Evolutionary conservation across 257 asterid genomes (phyloP), one percentile per base, ranked within the genome.

Genomic region (Nemophila menziesii): DNA sequence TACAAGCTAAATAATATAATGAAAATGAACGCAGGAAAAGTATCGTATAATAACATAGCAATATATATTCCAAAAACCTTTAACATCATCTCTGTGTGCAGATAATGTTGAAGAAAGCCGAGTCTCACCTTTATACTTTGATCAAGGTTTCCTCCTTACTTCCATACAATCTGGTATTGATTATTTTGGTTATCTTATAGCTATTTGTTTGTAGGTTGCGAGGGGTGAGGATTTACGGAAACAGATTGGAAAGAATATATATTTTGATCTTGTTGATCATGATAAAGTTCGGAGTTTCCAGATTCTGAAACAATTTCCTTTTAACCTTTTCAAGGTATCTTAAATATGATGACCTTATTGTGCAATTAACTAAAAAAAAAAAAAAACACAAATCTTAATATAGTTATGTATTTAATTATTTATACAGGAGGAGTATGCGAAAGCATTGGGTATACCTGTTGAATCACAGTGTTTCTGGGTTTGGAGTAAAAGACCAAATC

Each of bases 401-500:
- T n/a, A n/a, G 49, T 55, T 36, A n/a, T 60, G 36, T n/a, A n/a
- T n/a, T n/a, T n/a, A n/a, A n/a, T n/a, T 10, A 23, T 54, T 65
- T 39, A 51, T 63, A 61, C 66, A 81, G 93, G 86, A 77, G 38
- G 85, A 77, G 57, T 79, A 74, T 20, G 93, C 90, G 49, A 74
- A 65, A 54, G 90, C 74, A 53, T 63, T 74, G 43, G 80, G 86
- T 12, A 54, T 81, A 58, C 90, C 90, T 21, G 86, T 78, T 40
- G 82, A 77, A 49, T 72, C 60, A 63, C 93, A 74, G 66, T 90
- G 93, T 34, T 81, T 74, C 49, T 81, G 93, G 93, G 62, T 77
- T 48, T 81, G 93, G 93, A 86, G 90, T 18, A 81, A 74, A 58
- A 67, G 93, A 44, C 90, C 74, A 64, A 81, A 81, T 66, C 89